These are phyloP conservation scores for Hypoxylon sp. DNA, from an alignment of 2,329 filamentous ascomycete genomes.

Conservation along the genomic window DNA sequence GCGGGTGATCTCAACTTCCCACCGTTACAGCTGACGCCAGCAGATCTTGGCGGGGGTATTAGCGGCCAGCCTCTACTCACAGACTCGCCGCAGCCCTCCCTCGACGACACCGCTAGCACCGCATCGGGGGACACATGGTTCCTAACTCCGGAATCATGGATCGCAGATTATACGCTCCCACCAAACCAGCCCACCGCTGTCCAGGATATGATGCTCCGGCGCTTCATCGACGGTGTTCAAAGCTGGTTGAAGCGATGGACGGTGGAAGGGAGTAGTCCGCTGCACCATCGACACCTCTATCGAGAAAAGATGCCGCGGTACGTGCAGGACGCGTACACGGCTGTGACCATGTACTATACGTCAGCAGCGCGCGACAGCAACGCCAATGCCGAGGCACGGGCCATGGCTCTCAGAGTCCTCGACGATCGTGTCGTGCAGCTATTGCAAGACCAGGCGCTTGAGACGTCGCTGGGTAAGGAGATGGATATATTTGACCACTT, in stretches of 20 bases:
- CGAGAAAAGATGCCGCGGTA: constrained; percentile 47
- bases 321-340: constrained; percentile 50
- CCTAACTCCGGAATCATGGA: constrained; percentile 42
- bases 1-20: constrained; percentile 13
- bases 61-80: background rate
- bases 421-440: constrained; percentile 49
- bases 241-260: constrained; percentile 49
- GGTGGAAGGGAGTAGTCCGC: constrained; percentile 43
- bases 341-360: constrained; percentile 44
- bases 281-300: constrained; percentile 50
- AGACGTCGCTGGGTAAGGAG: constrained; percentile 27
- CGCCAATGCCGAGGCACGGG: constrained; percentile 34
- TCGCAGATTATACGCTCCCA: constrained; percentile 41
- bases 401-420: constrained; percentile 42
- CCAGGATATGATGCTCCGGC: constrained; percentile 45
- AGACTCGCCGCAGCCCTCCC: constrained; percentile 9
- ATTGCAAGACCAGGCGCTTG: constrained; percentile 45
- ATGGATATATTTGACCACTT: constrained; percentile 44
- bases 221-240: constrained; percentile 48
- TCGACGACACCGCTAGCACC: background rate
- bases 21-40: constrained; percentile 28
- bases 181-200: constrained; percentile 15
- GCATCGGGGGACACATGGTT: constrained; percentile 39
- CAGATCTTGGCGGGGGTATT: constrained; percentile 9
- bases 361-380: constrained; percentile 4